These are phyloP conservation scores for Nannizzia gypsea DNA, from an alignment of 2,329 filamentous ascomycete species.

Conservation along the genomic window DNA sequence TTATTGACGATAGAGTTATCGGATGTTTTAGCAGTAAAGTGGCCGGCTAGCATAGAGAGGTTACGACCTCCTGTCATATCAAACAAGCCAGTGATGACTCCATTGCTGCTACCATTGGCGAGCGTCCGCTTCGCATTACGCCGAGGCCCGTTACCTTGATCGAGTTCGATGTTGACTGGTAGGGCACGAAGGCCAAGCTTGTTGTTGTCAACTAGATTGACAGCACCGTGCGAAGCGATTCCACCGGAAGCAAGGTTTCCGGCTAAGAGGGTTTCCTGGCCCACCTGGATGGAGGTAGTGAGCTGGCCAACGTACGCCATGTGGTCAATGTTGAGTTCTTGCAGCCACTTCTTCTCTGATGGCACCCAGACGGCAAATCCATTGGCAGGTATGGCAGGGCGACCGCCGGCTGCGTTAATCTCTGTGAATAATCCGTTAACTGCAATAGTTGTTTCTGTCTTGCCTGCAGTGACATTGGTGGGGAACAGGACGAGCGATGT, in stretches of 20 bases:
- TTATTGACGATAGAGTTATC: conserved; percentile 67
- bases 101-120: conserved; percentile 26
- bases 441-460: conserved; percentile 61
- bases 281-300: conserved; percentile 56
- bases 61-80: conserved; percentile 38
- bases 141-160: conserved; percentile 15
- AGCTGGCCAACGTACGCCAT: conserved; percentile 62
- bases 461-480: conserved; percentile 61
- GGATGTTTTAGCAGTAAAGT: conserved; percentile 60
- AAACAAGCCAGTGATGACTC: conserved; percentile 20
- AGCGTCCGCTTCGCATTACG: conserved; percentile 20
- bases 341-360: conserved; percentile 73
- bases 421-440: conserved; percentile 69
- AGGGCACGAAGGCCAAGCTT: conserved; percentile 30
- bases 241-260: conserved; percentile 70
- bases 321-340: conserved; percentile 56
- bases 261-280: conserved; percentile 55
- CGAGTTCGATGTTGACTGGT: conserved; percentile 39
- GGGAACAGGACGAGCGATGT: conserved; percentile 60
- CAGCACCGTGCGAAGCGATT: conserved; percentile 61
- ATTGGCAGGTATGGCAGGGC: conserved; percentile 48
- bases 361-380: conserved; percentile 91
- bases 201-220: conserved; percentile 43
- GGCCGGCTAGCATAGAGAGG: conserved; percentile 76
- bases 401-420: conserved; percentile 46